Evolutionary conservation across 2,329 filamentous ascomycete species (phyloP), one percentile per base, ranked within the genome.

Genomic region (Chaetomium olivaceum): DNA sequence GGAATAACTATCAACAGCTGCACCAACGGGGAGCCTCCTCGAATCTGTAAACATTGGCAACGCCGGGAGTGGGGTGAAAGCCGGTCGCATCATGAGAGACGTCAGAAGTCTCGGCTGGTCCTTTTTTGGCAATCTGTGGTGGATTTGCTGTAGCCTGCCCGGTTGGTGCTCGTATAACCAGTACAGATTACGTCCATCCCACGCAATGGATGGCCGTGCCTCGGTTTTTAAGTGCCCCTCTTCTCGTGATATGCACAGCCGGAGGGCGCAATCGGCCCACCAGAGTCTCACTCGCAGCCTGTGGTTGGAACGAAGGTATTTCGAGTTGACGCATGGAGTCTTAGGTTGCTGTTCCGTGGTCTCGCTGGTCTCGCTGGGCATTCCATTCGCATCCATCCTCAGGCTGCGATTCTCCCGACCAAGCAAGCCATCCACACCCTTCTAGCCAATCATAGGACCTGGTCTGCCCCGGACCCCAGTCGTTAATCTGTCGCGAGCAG

Each of bases 381-480:
- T 58, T 46, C 33, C 23, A n/a, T 56, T 19, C 5, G 51, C 58
- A 23, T 29, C 27, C 52, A 31, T 67, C 58, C 51, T 67, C 29
- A 63, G 60, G 60, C 56, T 33, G 43, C 39, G 31, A 57, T 50
- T 11, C 46, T 16, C n/a, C 9, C 14, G 12, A 11, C 14, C 61
- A 27, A 12, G 60, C 60, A 67, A 51, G 65, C 67, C 65, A 72
- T 65, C 68, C 60, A 65, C 65, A 66, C 51, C 21, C 19, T 2
- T 16, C 31, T 58, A 55, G 67, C 71, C 58, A 73, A 73, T 71
- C 68, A 72, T 57, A 68, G 63, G 58, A 59, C 62, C 14, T 11
- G 4, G 54, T 43, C 19, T 46, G 48, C 55, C 62, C 60, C 61
- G 46, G 58, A 39, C 64, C 70, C 69, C 62, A 59, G 67, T 65